Evolutionary conservation across 2,329 filamentous ascomycete species (phyloP), one percentile per base, ranked within the genome.

Genomic region (Xylariales sp.): DNA sequence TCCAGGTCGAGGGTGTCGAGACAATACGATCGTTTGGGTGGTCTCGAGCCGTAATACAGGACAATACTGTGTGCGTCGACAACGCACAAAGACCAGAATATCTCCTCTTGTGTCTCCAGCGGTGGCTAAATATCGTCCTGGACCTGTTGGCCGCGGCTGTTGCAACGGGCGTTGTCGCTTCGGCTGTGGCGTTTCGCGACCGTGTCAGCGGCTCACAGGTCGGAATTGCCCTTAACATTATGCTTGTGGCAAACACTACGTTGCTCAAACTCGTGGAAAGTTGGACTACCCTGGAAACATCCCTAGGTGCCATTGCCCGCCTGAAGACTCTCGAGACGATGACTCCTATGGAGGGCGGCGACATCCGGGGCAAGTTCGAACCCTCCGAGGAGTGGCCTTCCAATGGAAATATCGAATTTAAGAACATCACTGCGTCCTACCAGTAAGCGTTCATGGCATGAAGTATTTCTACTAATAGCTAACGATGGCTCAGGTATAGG

Each of bases 71-170:
- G 2, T 55, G 61, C 38, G 54, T 73, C 9, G 68, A 76, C 39
- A 48, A 56, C 7, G 69, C 70, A 0, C 73, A 76, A 43, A 59
- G 65, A 7, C 71, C 74, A 1, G 68, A 68, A 31, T 78, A 72
- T 46, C 58, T 73, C 5, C 61, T 76, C 5, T 63, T 69, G 27
- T 69, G 66, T 22, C 64, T 77, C 4, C 73, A 78, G 48, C 60
- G 69, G 19, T 78, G 74, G 74, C 64, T 77, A 1, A 69, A 62
- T 2, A 53, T 78, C 3, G 71, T 73, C 0, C 56, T 78, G 1
- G 70, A 78, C 45, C 51, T 75, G 3, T 51, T 76, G 2, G 65
- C 71, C 0, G 71, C 73, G 0, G 65, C 53, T 2, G 58, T 78
- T 19, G 71, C 73, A 0, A 62, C 68, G 0, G 46, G 43, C 8